These are phyloP conservation scores for Spathaspora passalidarum DNA, from an alignment of 805 yeast species.

Conservation along the genomic window DNA sequence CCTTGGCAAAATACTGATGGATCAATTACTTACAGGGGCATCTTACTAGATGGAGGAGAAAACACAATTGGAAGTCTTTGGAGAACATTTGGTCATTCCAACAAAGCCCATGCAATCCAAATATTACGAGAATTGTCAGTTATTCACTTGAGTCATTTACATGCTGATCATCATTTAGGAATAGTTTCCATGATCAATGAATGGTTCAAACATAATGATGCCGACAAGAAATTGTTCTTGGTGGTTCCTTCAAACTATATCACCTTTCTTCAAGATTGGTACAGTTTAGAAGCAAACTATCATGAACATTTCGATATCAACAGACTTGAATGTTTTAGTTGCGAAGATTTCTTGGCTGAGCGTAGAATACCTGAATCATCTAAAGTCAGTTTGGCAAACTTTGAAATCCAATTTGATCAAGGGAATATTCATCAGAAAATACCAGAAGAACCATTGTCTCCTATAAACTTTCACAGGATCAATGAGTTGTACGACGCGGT, in stretches of 20 bases:
- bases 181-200: slow-evolving; percentile 61
- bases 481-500: slow-evolving; percentile 38
- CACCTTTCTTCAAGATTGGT: slow-evolving; percentile 69
- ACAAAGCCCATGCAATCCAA: slow-evolving; percentile 27
- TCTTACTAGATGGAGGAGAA: slow-evolving; percentile 93
- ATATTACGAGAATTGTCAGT: slow-evolving; percentile 61
- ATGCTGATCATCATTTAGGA: slow-evolving; percentile 97
- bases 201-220: slow-evolving; percentile 54
- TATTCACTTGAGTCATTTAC: slow-evolving; percentile 82
- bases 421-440: slow-evolving; percentile 12
- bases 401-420: slow-evolving; percentile 30
- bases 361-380: slow-evolving; percentile 28
- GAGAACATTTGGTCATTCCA: slow-evolving; percentile 55
- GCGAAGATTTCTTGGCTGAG: slow-evolving; percentile 51
- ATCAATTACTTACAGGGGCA: slow-evolving; percentile 33
- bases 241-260: slow-evolving; percentile 75
- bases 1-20: slow-evolving; percentile 41
- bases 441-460: slow-evolving; percentile 20
- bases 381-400: slow-evolving; percentile 23
- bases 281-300: slow-evolving; percentile 39
- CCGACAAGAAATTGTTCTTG: slow-evolving; percentile 45
- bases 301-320: slow-evolving; percentile 27
- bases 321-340: slow-evolving; percentile 51
- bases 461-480: slow-evolving; percentile 27
- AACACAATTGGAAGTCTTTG: slow-evolving; percentile 73